phyloP scores from a whole-genome alignment of 371 early-diverging fungal species.

The Mortierella sp. region DNA sequence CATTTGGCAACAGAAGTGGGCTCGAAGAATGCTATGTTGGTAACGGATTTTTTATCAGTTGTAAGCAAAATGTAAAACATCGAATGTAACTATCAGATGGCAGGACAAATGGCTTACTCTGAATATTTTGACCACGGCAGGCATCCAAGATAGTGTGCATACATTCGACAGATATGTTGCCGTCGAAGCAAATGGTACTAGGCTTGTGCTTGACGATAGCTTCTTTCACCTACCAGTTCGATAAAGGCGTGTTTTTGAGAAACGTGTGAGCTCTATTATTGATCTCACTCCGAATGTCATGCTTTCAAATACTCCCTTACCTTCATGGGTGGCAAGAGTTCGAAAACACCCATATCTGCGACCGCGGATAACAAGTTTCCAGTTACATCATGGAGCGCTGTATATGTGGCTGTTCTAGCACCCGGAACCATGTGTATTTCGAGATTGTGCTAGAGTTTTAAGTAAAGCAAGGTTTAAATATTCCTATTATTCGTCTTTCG shows the following conservation, averaged over 20 bases:
- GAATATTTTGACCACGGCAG: conserved; percentile 54
- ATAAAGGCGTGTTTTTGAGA: neutral
- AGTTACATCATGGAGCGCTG: conserved; percentile 75
- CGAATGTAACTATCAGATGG: neutral
- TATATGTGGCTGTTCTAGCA: conserved; percentile 75
- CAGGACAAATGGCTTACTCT: conserved; percentile 42
- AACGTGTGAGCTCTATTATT: neutral
- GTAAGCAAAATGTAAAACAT: neutral
- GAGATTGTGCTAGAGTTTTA: conserved; percentile 34
- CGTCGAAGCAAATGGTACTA: conserved; percentile 79
- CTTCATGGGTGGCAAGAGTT: conserved; percentile 55
- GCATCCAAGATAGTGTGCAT: conserved; percentile 60
- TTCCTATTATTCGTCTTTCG: too few species aligned
- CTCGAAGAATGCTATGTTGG: conserved; percentile 79
- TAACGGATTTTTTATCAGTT: neutral
- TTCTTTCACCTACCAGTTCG: conserved; percentile 46
- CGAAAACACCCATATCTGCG: conserved; percentile 90
- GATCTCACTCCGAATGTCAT: neutral
- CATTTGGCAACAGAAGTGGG: conserved; percentile 93
- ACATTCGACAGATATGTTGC: conserved; percentile 68
- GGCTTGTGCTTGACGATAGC: conserved; percentile 56
- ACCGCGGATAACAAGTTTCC: conserved; percentile 86
- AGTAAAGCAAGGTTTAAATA: neutral
- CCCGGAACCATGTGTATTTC: conserved; percentile 42
- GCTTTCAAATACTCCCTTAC: conserved; percentile 26